Base-by-base conservation (phyloP, 306 rosid species). In the Quercus wislizeni region DNA sequence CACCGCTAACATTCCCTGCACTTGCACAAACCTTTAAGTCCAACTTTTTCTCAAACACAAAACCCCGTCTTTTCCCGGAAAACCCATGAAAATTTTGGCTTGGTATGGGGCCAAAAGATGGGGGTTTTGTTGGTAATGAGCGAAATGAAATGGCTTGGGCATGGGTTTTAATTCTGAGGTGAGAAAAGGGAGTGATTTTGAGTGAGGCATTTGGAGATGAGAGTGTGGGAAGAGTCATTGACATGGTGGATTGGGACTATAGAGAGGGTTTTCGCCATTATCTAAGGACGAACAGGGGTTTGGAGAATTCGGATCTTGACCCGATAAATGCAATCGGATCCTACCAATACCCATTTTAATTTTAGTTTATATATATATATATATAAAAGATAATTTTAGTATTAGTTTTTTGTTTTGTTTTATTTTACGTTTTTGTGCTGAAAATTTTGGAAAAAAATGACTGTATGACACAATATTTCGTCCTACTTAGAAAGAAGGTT, bases 221-320 rank as follows among this genome's bases (percentile, higher is more conserved):
- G 75, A 91, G 86, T 69, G 79, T 25, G 43, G 85, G 82, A 75
- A 80, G 28, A 52, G 91, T 43, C 74, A 83, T 81, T 73, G 91
- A 25, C 98, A 92, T 91, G 80, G 83, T 58, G 43, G 79, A 17
- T 77, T 74, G 65, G 28, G 54, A 41, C 54, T 12, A 58, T 46
- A 21, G 73, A 9, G 9, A 71, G 69, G 86, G 69, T 17, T 57
- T 41, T 51, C 58, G 81, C 87, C 87, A 80, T 80, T 74, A 76
- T 58, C 46, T 41, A 41, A 41, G 46, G 46, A 7, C 3, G 46
- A 41, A 41, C 78, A 1, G 74, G 0, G 79, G 78, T 72, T 75
- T 63, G 62, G 71, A 59, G 69, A 55, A 43, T 71, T 71, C 56
- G 41, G 59, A 25, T 49, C 59, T 10, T 33, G 54, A 69, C 15